A percentile compares a stretch with the other conserved stretches of the same genome.
Evolutionary conservation across 208 protist species (phyloP).

Genomic region (Herpetomonas muscarum): DNA sequence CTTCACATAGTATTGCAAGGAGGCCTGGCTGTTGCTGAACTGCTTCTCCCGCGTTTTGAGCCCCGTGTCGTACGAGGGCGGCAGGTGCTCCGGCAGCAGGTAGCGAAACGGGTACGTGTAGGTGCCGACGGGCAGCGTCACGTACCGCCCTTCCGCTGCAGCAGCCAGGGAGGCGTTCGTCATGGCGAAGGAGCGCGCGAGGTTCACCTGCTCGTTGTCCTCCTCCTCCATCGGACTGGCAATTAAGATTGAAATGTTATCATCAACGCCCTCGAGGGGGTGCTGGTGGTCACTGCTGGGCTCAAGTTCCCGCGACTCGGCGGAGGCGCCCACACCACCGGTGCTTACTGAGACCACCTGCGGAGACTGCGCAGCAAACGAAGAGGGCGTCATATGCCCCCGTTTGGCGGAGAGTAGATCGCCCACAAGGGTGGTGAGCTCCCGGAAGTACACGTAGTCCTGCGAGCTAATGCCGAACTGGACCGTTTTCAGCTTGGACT

Average conservation of each 20-base stretch:
- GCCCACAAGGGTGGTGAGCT: slow-evolving; percentile 20
- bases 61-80: slow-evolving; percentile 21
- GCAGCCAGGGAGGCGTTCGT: slow-evolving; percentile 4
- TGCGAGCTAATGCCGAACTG: slow-evolving; percentile 26
- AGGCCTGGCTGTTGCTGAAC: slow-evolving; percentile 21
- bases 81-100: slow-evolving; percentile 14
- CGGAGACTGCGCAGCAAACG: too few species aligned
- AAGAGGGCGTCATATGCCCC: too few species aligned
- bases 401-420: slow-evolving; percentile 15
- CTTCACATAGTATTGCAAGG: slow-evolving; percentile 25
- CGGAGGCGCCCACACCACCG: too few species aligned
- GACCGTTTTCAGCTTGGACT: slow-evolving; percentile 13
- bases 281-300: too few species aligned
- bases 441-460: slow-evolving; percentile 33
- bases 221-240: neutral
- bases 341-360: too few species aligned
- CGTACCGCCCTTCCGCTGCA: slow-evolving; percentile 10
- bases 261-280: neutral
- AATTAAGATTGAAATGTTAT: neutral
- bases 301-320: too few species aligned
- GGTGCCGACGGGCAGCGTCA: slow-evolving; percentile 12
- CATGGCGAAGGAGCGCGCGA: slow-evolving; percentile 7
- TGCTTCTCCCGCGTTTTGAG: slow-evolving; percentile 15
- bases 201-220: neutral
- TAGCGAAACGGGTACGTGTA: slow-evolving; percentile 28